Conservation (phyloP, 805 yeast species). For the Candida parachauliodes region DNA sequence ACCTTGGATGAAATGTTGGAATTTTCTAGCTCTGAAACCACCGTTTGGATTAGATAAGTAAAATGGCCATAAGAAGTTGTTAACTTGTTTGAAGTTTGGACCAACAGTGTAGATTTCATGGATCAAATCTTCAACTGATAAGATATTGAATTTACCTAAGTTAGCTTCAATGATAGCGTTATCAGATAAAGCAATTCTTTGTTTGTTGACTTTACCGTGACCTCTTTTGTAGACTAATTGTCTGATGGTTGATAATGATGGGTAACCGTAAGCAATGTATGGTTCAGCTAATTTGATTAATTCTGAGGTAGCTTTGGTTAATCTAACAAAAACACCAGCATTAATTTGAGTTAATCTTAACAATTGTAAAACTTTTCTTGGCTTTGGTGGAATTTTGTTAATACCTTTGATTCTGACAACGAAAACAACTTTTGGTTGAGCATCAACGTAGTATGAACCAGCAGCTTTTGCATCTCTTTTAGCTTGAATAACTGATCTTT, state of each 20-base stretch:
- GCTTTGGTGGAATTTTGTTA: slow-evolving; percentile 97
- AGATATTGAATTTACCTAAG: slow-evolving; percentile 90
- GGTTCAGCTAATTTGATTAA: slow-evolving; percentile 92
- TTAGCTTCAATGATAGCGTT: slow-evolving; percentile 83
- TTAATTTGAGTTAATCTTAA: slow-evolving; percentile 91
- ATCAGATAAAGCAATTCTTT: slow-evolving; percentile 87
- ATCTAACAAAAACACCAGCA: slow-evolving; percentile 92
- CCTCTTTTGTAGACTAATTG: slow-evolving; percentile 96
- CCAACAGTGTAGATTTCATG: slow-evolving; percentile 96
- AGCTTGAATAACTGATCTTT: slow-evolving; percentile 81
- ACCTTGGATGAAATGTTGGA: slow-evolving; percentile 96
- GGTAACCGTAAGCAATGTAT: slow-evolving; percentile 97
- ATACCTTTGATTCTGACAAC: slow-evolving; percentile 99
- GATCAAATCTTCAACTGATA: slow-evolving; percentile 88
- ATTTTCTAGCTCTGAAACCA: slow-evolving; percentile 98
- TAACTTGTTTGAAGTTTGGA: slow-evolving; percentile 97
- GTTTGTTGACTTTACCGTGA: slow-evolving; percentile 94
- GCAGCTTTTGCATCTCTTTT: slow-evolving; percentile 92
- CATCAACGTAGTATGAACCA: slow-evolving; percentile 92
- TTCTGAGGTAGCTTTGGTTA: slow-evolving; percentile 93
- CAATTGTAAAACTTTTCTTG: slow-evolving; percentile 96
- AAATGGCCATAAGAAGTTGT: slow-evolving; percentile 99
- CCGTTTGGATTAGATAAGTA: slow-evolving; percentile 94
- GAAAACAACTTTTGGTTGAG: slow-evolving; percentile 91
- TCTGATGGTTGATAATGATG: slow-evolving; percentile 87